Conservation (phyloP, 1,139 yeast genomes). For the Scheffersomyces illinoinensis region DNA sequence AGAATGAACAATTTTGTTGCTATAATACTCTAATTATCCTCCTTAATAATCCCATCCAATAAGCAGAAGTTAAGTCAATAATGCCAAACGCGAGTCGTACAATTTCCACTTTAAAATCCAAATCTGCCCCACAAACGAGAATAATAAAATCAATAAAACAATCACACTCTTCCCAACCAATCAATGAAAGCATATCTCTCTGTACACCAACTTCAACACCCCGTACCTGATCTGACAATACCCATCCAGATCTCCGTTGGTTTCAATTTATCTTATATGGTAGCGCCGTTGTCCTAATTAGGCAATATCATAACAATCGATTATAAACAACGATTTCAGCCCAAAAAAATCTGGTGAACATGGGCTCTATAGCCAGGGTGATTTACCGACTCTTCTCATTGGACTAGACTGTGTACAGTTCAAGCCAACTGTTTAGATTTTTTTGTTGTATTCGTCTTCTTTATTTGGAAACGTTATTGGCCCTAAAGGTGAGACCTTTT, state of each 20-base stretch:
- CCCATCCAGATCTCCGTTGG: not conserved
- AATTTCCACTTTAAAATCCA: no score
- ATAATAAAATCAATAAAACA: not conserved
- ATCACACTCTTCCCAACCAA: not conserved
- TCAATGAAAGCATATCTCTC: not conserved
- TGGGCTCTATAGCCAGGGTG: not conserved
- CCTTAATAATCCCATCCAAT: no score
- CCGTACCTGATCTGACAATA: not conserved
- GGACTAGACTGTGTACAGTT: not conserved
- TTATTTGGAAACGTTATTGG: not conserved
- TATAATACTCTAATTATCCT: no score
- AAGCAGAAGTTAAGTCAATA: not conserved
- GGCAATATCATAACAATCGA: not conserved
- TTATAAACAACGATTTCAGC: not conserved
- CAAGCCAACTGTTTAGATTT: not conserved
- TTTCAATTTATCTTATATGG: not conserved
- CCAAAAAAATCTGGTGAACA: not conserved
- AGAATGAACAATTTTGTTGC: not conserved
- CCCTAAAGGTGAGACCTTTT: not conserved
- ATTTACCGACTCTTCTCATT: not conserved
- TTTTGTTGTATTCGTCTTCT: not conserved
- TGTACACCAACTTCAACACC: not conserved
- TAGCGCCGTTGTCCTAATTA: not conserved
- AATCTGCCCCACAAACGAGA: not conserved
- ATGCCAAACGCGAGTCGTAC: not conserved